Base-by-base conservation (phyloP, 2,329 filamentous ascomycete genomes). In the Sporothrix protearum region DNA sequence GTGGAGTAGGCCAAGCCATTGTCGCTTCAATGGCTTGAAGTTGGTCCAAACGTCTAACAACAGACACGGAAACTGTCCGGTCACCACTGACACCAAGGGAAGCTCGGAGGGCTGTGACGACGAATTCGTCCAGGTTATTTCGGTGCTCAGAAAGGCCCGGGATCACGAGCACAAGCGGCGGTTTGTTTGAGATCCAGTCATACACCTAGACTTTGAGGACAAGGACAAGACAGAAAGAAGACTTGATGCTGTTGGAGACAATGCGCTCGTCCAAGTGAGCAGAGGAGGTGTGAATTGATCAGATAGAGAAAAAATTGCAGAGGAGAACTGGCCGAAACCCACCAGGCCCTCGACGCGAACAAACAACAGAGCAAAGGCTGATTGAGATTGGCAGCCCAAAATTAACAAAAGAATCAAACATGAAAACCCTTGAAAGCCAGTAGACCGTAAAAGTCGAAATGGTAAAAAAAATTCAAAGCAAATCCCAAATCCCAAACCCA, bases 211-310 rank as follows among this genome's bases (percentile, higher is more conserved):
- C 0, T 4, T 51, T 25, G 22, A 53, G 1, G 8, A 12, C 7
- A 53, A 8, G n/a, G 12, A 3, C n/a, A 53, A 25, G n/a, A 57
- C 25, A 33, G 8, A 63, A 5, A 22, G 33, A 42, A 4, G 12
- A 8, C 9, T 25, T 16, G 36, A 19, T 64, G 9, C 5, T 42
- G 59, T 10, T 45, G 36, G 5, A 53, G 33, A 49, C 16, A 66
- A 3, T 39, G 47, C 30, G 28, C 64, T 39, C 64, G 64, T 53
- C 47, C 64, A 68, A 33, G 64, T 28, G 64, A 53, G 64, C 47
- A 28, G 8, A 30, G 14, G 8, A 30, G 14, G 25, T 55, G 30
- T 53, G 47, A 16, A 51, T 68, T 68, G 59, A 45, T 14, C 22
- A 7, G 22, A n/a, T 33, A 22, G 22, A n/a, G n/a, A 66, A n/a